Conservation (phyloP, 139 green algal genomes). For the Chlamydomonas sphaeroides region DNA sequence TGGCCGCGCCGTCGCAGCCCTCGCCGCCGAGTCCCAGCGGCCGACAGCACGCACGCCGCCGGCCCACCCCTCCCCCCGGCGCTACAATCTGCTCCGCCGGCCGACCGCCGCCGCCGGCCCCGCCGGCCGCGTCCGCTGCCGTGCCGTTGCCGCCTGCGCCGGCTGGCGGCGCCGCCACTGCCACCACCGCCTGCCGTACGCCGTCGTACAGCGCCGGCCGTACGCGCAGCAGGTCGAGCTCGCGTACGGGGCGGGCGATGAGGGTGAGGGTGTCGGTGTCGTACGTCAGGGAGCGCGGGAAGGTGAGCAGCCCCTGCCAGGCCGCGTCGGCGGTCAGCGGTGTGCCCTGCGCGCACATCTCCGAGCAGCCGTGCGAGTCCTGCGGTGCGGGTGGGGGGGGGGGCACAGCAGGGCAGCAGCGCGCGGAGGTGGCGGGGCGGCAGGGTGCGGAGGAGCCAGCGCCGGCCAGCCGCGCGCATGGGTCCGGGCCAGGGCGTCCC, state of each 20-base stretch:
- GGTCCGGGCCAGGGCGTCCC: no score
- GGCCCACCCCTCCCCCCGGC: no score
- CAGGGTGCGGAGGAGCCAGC: no score
- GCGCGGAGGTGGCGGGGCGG: no score
- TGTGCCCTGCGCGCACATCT: slow-evolving; percentile 53
- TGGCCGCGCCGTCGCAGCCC: no score
- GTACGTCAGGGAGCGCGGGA: background rate
- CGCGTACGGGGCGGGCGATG: slow-evolving; percentile 4
- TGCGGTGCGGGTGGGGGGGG: background rate
- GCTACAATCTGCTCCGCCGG: no score
- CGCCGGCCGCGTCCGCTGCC: no score
- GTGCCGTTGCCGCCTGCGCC: background rate
- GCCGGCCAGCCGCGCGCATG: no score
- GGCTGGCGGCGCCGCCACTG: background rate
- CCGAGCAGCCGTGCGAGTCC: slow-evolving; percentile 50
- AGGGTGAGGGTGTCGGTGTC: slow-evolving; percentile 9
- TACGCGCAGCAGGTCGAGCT: slow-evolving; percentile 14
- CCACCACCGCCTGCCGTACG: background rate
- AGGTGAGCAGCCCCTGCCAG: slow-evolving; percentile 54
- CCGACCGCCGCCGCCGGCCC: background rate
- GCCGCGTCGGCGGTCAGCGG: slow-evolving; percentile 25
- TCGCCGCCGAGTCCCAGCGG: no score
- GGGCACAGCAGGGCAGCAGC: background rate
- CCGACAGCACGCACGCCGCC: no score
- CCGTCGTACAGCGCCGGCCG: background rate